phyloP scores from a whole-genome alignment of 2,329 filamentous ascomycete species.

The Pseudogymnoascus sp. region DNA sequence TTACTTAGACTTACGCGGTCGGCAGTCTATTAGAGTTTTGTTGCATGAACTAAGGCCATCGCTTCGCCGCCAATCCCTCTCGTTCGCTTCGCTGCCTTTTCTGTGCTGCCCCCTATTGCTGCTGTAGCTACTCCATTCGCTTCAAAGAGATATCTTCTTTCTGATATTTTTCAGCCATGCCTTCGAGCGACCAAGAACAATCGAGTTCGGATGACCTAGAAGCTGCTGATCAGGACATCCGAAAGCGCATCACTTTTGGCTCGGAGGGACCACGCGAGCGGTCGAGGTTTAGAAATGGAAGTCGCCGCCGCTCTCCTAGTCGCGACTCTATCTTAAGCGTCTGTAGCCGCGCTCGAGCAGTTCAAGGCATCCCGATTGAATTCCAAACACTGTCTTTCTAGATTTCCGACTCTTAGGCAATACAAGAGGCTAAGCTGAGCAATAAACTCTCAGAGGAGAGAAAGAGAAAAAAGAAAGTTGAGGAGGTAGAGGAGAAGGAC shows the following conservation, averaged over 20 bases:
- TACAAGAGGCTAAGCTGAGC: neutral
- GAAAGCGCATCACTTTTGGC: conserved; percentile 10
- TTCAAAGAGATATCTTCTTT: neutral
- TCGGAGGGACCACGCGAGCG: neutral
- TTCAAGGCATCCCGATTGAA: conserved; percentile 34
- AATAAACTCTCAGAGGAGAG: conserved; percentile 17
- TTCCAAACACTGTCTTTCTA: conserved; percentile 35
- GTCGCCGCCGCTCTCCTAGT: conserved; percentile 15
- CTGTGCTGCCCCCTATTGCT: neutral
- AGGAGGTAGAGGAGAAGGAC: conserved; percentile 34
- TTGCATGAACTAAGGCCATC: neutral
- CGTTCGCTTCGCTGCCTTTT: neutral
- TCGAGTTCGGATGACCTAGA: conserved; percentile 5
- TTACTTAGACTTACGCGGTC: neutral
- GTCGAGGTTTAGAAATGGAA: neutral
- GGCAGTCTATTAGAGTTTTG: neutral
- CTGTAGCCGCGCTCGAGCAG: conserved; percentile 17
- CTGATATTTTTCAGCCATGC: neutral
- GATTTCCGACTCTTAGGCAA: conserved; percentile 31
- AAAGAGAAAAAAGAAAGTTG: conserved; percentile 23
- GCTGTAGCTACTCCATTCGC: neutral
- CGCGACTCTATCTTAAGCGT: conserved; percentile 23
- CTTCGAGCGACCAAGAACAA: neutral
- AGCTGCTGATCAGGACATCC: neutral
- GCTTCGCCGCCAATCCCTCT: no score